Evolutionary conservation across 2,329 filamentous ascomycete species (phyloP).

Genomic region (Aphanoascus verrucosus): DNA sequence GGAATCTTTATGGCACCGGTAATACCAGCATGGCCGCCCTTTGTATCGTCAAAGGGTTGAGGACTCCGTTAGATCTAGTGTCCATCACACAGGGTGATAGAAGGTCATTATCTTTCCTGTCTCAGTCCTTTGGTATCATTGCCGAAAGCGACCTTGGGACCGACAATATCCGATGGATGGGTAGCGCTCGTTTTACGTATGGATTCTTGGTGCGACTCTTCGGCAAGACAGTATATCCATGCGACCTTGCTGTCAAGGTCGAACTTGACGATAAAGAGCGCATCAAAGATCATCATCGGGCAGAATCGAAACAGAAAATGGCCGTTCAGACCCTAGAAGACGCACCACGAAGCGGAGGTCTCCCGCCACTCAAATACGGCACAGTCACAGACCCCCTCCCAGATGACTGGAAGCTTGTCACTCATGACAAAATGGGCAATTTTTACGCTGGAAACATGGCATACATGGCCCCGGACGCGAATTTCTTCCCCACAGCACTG

Average conservation of each 20-base stretch:
- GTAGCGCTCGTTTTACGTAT: conserved; percentile 68
- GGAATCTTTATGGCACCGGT: conserved; percentile 76
- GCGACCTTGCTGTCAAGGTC: conserved; percentile 75
- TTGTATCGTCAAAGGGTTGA: conserved; percentile 73
- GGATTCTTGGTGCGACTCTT: conserved; percentile 71
- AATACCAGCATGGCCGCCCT: conserved; percentile 66
- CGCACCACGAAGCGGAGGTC: conserved; percentile 40
- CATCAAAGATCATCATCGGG: conserved; percentile 62
- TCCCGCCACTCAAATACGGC: conserved; percentile 69
- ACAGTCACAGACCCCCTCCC: conserved; percentile 69
- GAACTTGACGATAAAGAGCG: conserved; percentile 64
- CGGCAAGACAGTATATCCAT: conserved; percentile 70
- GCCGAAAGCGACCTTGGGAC: conserved; percentile 85
- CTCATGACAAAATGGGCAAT: conserved; percentile 70
- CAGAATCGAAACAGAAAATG: conserved; percentile 31
- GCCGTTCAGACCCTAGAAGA: conserved; percentile 24
- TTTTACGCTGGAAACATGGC: conserved; percentile 95
- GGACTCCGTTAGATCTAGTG: conserved; percentile 73
- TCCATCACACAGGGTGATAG: conserved; percentile 73
- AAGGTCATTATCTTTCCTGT: conserved; percentile 75
- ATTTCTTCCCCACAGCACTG: conserved; percentile 68
- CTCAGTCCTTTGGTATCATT: conserved; percentile 78
- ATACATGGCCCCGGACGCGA: conserved; percentile 75
- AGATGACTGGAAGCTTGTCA: conserved; percentile 61
- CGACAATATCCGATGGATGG: conserved; percentile 90